Percentiles rank a stretch among this genome's conserved stretches.
phyloP scores from a whole-genome alignment of 345 rosid species.

The Rhodomyrtus tomentosa region DNA sequence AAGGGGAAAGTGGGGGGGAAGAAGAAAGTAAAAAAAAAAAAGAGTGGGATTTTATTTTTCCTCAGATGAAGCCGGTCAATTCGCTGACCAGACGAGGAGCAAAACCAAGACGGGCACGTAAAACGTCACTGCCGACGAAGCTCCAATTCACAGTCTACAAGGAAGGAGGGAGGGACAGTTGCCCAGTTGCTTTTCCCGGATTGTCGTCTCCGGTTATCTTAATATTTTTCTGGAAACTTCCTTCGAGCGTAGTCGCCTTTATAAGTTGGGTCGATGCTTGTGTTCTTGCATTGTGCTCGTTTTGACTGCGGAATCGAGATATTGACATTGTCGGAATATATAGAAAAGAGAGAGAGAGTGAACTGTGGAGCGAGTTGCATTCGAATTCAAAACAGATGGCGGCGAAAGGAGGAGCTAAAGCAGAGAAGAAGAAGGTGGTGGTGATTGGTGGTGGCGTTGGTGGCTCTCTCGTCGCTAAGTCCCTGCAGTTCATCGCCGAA shows the following conservation, averaged over 20 bases:
- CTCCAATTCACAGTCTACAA: neutral
- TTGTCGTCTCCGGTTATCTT: neutral
- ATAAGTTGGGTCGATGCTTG: neutral
- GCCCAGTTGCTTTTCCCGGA: neutral
- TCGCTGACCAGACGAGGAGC: neutral
- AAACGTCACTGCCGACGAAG: neutral
- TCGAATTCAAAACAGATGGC: neutral
- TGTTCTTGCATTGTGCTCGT: neutral
- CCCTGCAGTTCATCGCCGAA: conserved; percentile 26
- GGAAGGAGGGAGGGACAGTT: neutral
- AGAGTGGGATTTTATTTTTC: too few species aligned
- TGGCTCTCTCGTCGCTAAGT: conserved; percentile 20
- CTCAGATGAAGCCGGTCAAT: neutral
- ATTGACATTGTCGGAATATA: neutral
- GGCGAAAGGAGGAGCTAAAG: neutral
- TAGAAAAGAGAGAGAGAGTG: neutral
- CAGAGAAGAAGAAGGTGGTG: conserved; percentile 17
- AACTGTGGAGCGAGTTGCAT: neutral
- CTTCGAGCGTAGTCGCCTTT: neutral
- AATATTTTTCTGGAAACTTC: neutral
- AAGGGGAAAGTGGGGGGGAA: too few species aligned
- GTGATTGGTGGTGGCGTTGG: conserved; percentile 35
- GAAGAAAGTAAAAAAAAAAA: too few species aligned
- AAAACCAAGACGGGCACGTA: neutral
- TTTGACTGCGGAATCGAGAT: neutral